These are phyloP conservation scores for Boletus rubropictus DNA, from an alignment of 768 basidiomycete species.

Conservation along the genomic window DNA sequence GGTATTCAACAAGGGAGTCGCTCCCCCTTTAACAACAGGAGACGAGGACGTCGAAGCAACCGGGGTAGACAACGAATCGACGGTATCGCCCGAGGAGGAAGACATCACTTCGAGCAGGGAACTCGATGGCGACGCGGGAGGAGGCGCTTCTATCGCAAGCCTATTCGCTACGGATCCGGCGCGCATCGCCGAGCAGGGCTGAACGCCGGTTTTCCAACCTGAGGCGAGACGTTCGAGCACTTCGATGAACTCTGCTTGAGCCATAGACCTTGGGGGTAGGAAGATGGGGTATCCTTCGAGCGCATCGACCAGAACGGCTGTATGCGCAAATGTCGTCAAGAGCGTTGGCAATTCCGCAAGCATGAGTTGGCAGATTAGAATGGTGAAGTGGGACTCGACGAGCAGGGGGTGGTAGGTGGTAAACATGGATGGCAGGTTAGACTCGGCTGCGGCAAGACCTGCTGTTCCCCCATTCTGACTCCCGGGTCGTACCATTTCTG, in stretches of 20 bases:
- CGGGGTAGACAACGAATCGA: slow-evolving; percentile 11
- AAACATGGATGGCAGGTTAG: slow-evolving; percentile 48
- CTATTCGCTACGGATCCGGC: slow-evolving; percentile 32
- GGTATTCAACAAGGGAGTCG: slow-evolving; percentile 18
- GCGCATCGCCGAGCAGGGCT: slow-evolving; percentile 46
- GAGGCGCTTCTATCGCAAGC: slow-evolving; percentile 38
- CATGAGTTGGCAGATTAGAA: slow-evolving; percentile 70
- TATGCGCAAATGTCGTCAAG: slow-evolving; percentile 58
- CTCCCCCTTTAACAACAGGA: slow-evolving; percentile 8
- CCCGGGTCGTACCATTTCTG: slow-evolving; percentile 64
- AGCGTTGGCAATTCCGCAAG: slow-evolving; percentile 66
- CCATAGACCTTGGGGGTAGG: slow-evolving; percentile 80
- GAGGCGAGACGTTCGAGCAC: slow-evolving; percentile 73
- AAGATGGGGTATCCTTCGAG: slow-evolving; percentile 88
- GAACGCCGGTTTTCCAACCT: slow-evolving; percentile 66
- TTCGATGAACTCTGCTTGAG: slow-evolving; percentile 86
- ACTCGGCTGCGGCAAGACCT: slow-evolving; percentile 35
- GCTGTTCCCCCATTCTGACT: slow-evolving; percentile 35
- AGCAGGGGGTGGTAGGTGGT: slow-evolving; percentile 89
- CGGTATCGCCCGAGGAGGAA: slow-evolving; percentile 20
- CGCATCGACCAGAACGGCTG: slow-evolving; percentile 68
- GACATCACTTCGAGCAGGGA: slow-evolving; percentile 21
- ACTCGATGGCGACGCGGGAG: slow-evolving; percentile 21
- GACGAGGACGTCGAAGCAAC: slow-evolving; percentile 25
- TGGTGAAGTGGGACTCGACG: slow-evolving; percentile 79